These are phyloP conservation scores for Hypoxylon intermedium DNA, from an alignment of 495 filamentous ascomycete genomes.

Conservation along the genomic window DNA sequence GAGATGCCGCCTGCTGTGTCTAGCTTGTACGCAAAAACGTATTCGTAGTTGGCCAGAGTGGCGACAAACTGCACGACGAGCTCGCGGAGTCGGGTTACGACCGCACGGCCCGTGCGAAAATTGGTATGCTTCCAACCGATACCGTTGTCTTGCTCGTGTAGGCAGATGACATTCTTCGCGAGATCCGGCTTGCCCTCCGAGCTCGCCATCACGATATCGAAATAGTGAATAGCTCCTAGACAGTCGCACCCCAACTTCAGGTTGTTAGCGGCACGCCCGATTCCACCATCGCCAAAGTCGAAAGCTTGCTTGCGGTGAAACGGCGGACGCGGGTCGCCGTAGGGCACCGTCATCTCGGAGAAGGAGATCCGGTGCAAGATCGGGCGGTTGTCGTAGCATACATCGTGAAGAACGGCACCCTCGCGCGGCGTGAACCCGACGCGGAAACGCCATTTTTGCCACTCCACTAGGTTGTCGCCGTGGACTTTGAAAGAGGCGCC, in stretches of 20 bases:
- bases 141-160: conserved; percentile 68
- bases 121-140: conserved; percentile 87
- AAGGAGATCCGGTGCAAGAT: conserved; percentile 74
- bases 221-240: conserved; percentile 78
- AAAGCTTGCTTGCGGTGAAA: conserved; percentile 82
- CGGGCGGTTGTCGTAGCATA: conserved; percentile 70
- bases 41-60: conserved; percentile 84
- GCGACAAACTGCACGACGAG: conserved; percentile 80
- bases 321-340: conserved; percentile 73
- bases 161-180: conserved; percentile 77
- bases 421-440: conserved; percentile 78
- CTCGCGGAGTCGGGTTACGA: conserved; percentile 72
- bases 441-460: conserved; percentile 76
- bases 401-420: conserved; percentile 72
- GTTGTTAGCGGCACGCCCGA: conserved; percentile 78
- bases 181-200: conserved; percentile 64
- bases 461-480: conserved; percentile 59
- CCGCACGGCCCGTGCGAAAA: conserved; percentile 72
- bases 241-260: conserved; percentile 74
- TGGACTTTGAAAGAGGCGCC: conserved; percentile 59
- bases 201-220: conserved; percentile 63
- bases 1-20: conserved; percentile 82
- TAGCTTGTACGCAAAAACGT: conserved; percentile 84
- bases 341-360: conserved; percentile 81
- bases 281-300: conserved; percentile 77